Evolutionary conservation across 2,329 filamentous ascomycete species (phyloP).

Genomic region (Nakataea oryzae): DNA sequence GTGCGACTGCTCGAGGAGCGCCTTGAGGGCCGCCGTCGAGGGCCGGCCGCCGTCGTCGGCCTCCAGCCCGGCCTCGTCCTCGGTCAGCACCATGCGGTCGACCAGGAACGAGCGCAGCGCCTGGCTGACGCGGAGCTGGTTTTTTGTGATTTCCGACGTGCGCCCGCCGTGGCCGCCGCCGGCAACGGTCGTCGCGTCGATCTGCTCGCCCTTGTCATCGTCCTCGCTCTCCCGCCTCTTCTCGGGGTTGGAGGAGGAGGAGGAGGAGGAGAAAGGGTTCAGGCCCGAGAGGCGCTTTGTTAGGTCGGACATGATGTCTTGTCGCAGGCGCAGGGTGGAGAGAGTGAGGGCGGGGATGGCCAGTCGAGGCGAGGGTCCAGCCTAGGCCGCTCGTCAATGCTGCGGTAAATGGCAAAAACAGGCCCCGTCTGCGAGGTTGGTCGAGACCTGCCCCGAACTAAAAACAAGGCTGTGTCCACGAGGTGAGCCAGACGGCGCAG

Average conservation of each 20-base stretch:
- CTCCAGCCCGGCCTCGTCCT: constrained; percentile 35
- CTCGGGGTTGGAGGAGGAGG: not conserved
- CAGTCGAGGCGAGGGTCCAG: not conserved
- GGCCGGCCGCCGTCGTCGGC: constrained; percentile 19
- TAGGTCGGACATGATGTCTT: not conserved
- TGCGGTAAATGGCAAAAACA: not conserved
- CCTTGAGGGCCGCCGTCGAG: constrained; percentile 32
- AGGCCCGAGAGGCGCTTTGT: not conserved
- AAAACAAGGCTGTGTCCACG: not conserved
- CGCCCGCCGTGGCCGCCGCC: constrained; percentile 43
- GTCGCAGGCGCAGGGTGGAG: not conserved
- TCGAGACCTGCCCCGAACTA: not conserved
- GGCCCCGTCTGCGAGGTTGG: not conserved
- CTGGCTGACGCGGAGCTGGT: constrained; percentile 47
- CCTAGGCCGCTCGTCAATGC: no score
- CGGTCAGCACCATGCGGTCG: constrained; percentile 37
- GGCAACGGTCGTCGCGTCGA: constrained; percentile 39
- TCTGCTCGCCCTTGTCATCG: constrained; percentile 42
- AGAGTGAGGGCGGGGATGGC: not conserved
- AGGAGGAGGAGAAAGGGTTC: constrained; percentile 1
- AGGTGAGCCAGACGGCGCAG: not conserved
- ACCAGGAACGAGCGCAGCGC: constrained; percentile 45
- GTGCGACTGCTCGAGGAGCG: constrained; percentile 45
- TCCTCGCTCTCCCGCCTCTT: constrained; percentile 14
- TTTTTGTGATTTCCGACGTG: constrained; percentile 33